Base-by-base conservation (phyloP, 2,329 filamentous ascomycete genomes). In the Beauveria varroae region DNA sequence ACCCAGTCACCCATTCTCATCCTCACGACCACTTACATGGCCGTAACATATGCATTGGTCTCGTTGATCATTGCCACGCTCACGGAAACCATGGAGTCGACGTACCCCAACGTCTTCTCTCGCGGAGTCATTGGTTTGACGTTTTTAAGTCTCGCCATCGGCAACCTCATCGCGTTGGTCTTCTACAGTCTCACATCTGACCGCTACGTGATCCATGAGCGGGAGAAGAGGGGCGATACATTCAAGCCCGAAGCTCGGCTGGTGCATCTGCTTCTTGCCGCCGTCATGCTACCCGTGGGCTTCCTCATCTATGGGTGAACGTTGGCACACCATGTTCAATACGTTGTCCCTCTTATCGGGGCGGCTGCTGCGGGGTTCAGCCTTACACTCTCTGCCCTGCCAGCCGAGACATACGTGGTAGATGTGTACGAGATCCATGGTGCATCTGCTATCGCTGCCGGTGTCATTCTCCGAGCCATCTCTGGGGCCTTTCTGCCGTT, bases 401-500 rank as follows among this genome's bases (percentile, higher is more conserved):
- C 43, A 3, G 43, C 43, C 43, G 18, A 82, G 57, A 84, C 69
- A 22, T 73, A 73, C 14, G 65, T 73, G 20, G 66, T 72, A 22
- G 71, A 73, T n/a, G 64, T 68, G 3, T 73, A 71, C 59, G 50
- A 62, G 1, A 70, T 71, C 53, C 37, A 40, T 40, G 70, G 70
- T 0, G 71, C 71, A 12, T 71, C 70, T 3, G 71, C 68, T 1
- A 66, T 70, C 4, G 71, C 71, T 1, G 69, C 71, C 1, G 62
- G 67, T 22, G 71, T 71, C 0, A 68, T 72, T 4, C 63, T 72
- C 1, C 66, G 71, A 61, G 87, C 83, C 0, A 70, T 90, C 62
- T 86, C 85, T n/a, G 86, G 84, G 0, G 85, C 81, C 0, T 86
- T 91, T 28, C 79, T 87, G 10, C 85, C 85, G 0, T 72, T 87